phyloP scores from a whole-genome alignment of 139 green algal species.

The Pleodorina starrii region DNA sequence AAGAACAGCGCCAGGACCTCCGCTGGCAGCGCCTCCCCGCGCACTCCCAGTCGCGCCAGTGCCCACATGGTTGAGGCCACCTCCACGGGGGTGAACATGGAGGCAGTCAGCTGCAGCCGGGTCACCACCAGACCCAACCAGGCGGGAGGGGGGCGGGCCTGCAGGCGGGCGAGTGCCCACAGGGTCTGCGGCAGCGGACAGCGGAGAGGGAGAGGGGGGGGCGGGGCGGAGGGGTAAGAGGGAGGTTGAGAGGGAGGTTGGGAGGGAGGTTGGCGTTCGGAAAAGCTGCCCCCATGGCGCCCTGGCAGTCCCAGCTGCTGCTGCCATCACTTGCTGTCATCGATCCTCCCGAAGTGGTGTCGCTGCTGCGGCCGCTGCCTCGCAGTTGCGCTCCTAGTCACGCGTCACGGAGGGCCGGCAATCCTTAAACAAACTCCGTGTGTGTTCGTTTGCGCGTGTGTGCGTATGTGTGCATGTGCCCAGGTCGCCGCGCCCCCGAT shows the following conservation, averaged over 20 bases:
- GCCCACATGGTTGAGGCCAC: conserved; percentile 60
- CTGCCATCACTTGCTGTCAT: no score
- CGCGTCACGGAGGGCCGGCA: no score
- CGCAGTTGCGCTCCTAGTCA: no score
- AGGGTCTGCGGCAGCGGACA: background rate
- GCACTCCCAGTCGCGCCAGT: conserved; percentile 44
- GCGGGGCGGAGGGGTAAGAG: background rate
- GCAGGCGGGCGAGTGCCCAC: conserved; percentile 49
- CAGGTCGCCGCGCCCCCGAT: no score
- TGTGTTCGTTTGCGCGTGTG: no score
- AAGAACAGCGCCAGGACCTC: conserved; percentile 57
- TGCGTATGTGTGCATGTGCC: no score
- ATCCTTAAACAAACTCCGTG: no score
- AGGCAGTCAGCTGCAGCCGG: conserved; percentile 17
- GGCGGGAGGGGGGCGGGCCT: background rate
- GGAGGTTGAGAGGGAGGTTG: background rate
- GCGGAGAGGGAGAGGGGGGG: background rate
- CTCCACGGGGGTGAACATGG: conserved; percentile 29
- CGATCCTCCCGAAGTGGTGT: no score
- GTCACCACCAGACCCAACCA: background rate
- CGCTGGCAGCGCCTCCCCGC: conserved; percentile 17
- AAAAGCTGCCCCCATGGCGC: no score
- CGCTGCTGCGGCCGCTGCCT: no score
- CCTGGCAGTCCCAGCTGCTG: no score
- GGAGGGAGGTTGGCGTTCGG: background rate